Evolutionary conservation across 1,284 basidiomycete genomes (phyloP), one percentile per base, ranked within the genome.

Genomic region (Cutaneotrichosporon mucoides): DNA sequence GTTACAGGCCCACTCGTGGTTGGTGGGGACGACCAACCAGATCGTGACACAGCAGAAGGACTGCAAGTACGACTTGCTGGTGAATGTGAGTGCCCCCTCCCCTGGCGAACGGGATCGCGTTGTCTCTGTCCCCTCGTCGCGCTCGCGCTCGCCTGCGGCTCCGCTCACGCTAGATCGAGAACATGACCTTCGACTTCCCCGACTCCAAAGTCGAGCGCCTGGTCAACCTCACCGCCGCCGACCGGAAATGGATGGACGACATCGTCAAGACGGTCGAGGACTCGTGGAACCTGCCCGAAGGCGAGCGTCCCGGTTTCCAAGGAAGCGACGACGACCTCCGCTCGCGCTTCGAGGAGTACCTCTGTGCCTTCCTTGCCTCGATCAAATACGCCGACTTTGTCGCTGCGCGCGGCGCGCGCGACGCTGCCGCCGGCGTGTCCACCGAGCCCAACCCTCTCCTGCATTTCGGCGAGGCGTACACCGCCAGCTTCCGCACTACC

Each of bases 21-120:
- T 99, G 16, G 80, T 82, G 5, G 84, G 95, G 9, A 93, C 91
- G 63, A 99, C 95, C 7, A 99, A 99, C 76, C 86, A 89, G 50
- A 97, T 99, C 67, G 91, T 98, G 45, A 92, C 91, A 11, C 90
- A 95, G 67, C 92, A 96, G 77, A 86, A 86, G 65, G 91, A 95
- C 68, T 87, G 80, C 68, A 76, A 79, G 55, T 82, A 94, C 61
- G 95, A 99, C 75, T 76, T 98, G 36, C 79, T 99, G 24, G 88
- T 99, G 49, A 92, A 99, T 73, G 89, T 93, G 63, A 61, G 87
- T 35, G 46, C 5, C 1, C 2, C 6, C 7, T 46, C 11, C 35
- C 33, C 24, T 24, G 24, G 24, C 24, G 2, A 24, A 24, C 24
- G 24, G 24, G 24, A 24, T 24, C 24, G 24, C 24, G 2, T 24